phyloP scores from a whole-genome alignment of 225 moss, liverwort and hornwort species.

The Sphagnum tenellum region DNA sequence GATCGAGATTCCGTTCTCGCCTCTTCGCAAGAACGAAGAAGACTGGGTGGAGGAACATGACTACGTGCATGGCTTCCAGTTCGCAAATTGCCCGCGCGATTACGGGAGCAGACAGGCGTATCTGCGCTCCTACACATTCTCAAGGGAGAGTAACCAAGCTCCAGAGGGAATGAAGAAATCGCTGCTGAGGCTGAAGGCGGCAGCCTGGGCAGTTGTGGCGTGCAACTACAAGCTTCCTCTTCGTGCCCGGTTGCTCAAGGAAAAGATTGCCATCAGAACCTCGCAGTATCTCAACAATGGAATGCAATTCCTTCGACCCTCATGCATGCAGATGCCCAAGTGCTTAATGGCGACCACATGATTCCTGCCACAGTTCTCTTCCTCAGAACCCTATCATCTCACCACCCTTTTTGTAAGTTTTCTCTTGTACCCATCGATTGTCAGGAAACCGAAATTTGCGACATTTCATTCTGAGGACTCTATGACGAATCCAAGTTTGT shows the following conservation, averaged over 20 bases:
- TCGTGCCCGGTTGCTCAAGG: slow-evolving; percentile 36
- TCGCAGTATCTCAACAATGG: slow-evolving; percentile 10
- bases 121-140: slow-evolving; percentile 53
- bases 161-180: slow-evolving; percentile 48
- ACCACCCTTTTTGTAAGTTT: too few relatives aligned
- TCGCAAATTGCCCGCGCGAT: slow-evolving; percentile 24
- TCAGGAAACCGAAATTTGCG: too few relatives aligned
- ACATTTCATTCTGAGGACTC: too few relatives aligned
- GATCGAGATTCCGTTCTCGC: slow-evolving; percentile 29
- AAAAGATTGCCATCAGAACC: slow-evolving; percentile 28
- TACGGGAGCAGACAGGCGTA: slow-evolving; percentile 52
- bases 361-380: too few relatives aligned
- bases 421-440: too few relatives aligned
- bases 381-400: too few relatives aligned
- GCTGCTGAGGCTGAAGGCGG: slow-evolving; percentile 31
- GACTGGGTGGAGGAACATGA: background rate
- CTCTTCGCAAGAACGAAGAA: slow-evolving; percentile 23
- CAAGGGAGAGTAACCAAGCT: slow-evolving; percentile 25
- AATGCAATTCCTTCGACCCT: too few relatives aligned
- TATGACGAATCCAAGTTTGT: too few relatives aligned
- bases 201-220: slow-evolving; percentile 46
- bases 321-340: too few relatives aligned
- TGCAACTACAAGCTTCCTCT: slow-evolving; percentile 45
- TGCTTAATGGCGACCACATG: too few relatives aligned
- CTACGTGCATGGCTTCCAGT: background rate